Conservation (phyloP, 225 moss, liverwort and hornwort species). For the Takakia lepidozioides region DNA sequence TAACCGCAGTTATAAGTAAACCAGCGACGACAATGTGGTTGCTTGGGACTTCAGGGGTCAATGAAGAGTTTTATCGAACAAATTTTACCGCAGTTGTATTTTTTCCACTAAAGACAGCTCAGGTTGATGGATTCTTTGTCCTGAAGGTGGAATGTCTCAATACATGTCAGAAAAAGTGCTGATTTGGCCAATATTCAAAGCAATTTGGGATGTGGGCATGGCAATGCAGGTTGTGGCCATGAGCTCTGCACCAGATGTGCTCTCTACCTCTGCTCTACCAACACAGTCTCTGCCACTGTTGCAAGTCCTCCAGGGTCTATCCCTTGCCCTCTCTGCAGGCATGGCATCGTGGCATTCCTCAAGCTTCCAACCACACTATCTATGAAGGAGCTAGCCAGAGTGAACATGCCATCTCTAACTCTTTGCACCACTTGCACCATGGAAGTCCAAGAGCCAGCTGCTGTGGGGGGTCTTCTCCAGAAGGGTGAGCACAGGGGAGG, state of each 20-base stretch:
- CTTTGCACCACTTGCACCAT: slow-evolving; percentile 85
- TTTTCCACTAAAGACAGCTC: too few species aligned
- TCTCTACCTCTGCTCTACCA: slow-evolving; percentile 87
- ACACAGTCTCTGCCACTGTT: slow-evolving; percentile 63
- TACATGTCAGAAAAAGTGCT: too few species aligned
- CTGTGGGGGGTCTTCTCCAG: slow-evolving; percentile 64
- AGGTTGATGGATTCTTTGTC: too few species aligned
- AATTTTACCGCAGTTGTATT: too few species aligned
- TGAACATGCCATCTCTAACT: slow-evolving; percentile 61
- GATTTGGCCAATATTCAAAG: too few species aligned
- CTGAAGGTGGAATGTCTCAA: too few species aligned
- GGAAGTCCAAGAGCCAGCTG: slow-evolving; percentile 68
- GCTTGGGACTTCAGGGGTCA: too few species aligned
- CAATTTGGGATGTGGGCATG: too few species aligned
- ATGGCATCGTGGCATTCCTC: slow-evolving; percentile 69
- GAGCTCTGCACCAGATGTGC: slow-evolving; percentile 94
- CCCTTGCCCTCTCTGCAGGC: slow-evolving; percentile 85
- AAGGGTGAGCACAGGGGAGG: slow-evolving; percentile 63
- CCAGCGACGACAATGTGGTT: too few species aligned
- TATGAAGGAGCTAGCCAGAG: slow-evolving; percentile 65
- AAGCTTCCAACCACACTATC: slow-evolving; percentile 69
- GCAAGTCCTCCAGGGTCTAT: slow-evolving; percentile 75
- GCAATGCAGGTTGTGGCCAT: slow-evolving; percentile 69
- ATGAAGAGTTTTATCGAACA: too few species aligned
- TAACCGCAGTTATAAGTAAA: too few species aligned